Conservation (phyloP, 2,329 filamentous ascomycete species). For the Trichoderma asperellum region DNA sequence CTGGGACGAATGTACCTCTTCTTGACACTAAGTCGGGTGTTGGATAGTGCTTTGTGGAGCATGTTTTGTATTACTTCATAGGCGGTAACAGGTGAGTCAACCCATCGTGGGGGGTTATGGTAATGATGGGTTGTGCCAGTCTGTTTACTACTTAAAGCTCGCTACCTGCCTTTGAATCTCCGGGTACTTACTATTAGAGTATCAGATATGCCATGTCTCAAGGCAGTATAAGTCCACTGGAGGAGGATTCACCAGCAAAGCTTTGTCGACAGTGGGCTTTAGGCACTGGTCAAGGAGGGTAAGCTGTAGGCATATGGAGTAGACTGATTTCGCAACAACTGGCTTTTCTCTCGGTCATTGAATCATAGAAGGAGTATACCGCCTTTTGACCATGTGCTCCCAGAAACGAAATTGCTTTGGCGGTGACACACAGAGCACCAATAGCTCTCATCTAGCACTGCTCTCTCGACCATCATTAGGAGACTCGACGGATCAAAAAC, state of each 20-base stretch:
- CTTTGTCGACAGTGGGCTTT: background rate
- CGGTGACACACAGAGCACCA: background rate
- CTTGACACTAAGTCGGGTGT: background rate
- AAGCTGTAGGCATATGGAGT: background rate
- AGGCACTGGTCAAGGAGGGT: background rate
- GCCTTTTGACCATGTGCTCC: background rate
- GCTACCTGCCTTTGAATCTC: background rate
- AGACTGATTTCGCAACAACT: background rate
- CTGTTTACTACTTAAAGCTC: background rate
- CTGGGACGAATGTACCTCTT: background rate
- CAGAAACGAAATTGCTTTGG: background rate
- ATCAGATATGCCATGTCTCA: constrained; percentile 12
- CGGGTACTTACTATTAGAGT: background rate
- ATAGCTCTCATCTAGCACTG: background rate
- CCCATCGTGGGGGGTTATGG: background rate
- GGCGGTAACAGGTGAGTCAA: background rate
- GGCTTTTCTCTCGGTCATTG: background rate
- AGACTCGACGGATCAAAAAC: background rate
- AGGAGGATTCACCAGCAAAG: background rate
- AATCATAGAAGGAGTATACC: background rate
- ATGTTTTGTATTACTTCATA: background rate
- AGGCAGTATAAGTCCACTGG: background rate
- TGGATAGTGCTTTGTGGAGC: background rate
- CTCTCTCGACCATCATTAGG: background rate
- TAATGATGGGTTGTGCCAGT: constrained; percentile 4